A percentile compares a stretch with the other conserved stretches of the same genome.
Conservation (phyloP, 2,329 filamentous ascomycete genomes). For the Exophiala sideris region DNA sequence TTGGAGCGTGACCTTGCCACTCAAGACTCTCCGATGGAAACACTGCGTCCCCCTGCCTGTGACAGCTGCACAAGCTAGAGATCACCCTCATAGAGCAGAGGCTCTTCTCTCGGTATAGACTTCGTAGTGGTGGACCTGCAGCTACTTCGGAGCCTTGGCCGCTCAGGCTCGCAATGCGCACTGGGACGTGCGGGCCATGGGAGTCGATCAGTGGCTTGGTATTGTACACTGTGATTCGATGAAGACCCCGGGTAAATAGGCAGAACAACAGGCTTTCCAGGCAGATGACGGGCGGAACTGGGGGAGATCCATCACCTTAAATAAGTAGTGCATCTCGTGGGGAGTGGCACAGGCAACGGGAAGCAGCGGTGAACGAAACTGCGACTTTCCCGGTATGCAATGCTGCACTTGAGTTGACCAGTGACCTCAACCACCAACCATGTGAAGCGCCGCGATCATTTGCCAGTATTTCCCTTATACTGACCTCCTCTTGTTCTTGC, state of each 20-base stretch:
- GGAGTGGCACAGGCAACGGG: not conserved
- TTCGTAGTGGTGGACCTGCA: too few species aligned
- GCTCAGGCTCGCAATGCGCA: not conserved
- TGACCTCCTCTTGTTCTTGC: not conserved
- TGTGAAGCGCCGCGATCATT: not conserved
- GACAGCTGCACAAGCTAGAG: too few species aligned
- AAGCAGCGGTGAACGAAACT: conserved; percentile 4
- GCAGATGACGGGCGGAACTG: conserved; percentile 3
- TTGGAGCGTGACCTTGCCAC: too few species aligned
- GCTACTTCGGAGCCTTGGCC: not conserved
- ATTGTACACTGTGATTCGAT: conserved; percentile 1
- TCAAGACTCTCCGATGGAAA: too few species aligned
- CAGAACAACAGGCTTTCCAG: conserved; percentile 3
- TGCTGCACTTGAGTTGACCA: not conserved
- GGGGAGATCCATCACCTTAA: not conserved
- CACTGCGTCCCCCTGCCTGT: too few species aligned
- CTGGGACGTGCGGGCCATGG: not conserved
- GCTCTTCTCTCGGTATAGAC: too few species aligned
- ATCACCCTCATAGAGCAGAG: too few species aligned
- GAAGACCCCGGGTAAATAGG: conserved; percentile 1
- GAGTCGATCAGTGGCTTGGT: not conserved
- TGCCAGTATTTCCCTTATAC: not conserved
- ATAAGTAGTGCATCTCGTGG: conserved; percentile 5
- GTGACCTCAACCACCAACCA: not conserved
- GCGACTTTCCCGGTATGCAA: not conserved